Base-by-base conservation (phyloP, 768 basidiomycete species). In the Boletus edulis region DNA sequence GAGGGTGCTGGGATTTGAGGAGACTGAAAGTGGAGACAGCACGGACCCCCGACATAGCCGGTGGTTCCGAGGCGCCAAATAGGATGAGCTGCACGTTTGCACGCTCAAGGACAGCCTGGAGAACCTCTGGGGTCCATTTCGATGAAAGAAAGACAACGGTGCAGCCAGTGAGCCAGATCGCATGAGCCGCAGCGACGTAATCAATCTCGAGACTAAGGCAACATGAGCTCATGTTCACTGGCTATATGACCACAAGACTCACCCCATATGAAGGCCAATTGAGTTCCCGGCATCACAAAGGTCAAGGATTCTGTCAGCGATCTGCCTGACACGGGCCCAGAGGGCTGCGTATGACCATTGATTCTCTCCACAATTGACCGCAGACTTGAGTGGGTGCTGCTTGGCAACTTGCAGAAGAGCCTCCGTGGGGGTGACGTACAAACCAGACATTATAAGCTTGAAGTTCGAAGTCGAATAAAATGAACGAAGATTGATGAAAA, bases 271-370 rank as follows among this genome's bases (percentile, higher is more conserved):
- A 49, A 69, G 62, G 51, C 68, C 68, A n/a, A 70, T 54, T 42
- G 66, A 50, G 39, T 55, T 46, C 46, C 59, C 43, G 41, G 57
- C 38, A 42, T 46, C 38, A 48, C 59, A 61, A 39, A 67, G 54
- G 34, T 37, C 47, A 38, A 40, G 29, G 18, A 70, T 60, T 47
- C 53, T 53, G 48, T 65, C 60, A 14, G 67, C 60, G 12, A 69
- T 62, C 48, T 60, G 56, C 52, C 62, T 59, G 51, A 69, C 61
- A 44, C 68, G 68, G 49, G 63, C 59, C 68, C 68, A 69, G n/a
- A 69, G 59, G 49, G 64, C 68, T 44, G 64, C 64, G n/a, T 70
- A 69, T 46, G 66, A 64, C 68, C 68, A 69, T 59, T 59, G 51
- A 43, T 57, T 49, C 40, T 38, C 53, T 56, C 49, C 59, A n/a